phyloP scores from a whole-genome alignment of 2,329 filamentous ascomycete species.

The Malbranchea cinnamomea region DNA sequence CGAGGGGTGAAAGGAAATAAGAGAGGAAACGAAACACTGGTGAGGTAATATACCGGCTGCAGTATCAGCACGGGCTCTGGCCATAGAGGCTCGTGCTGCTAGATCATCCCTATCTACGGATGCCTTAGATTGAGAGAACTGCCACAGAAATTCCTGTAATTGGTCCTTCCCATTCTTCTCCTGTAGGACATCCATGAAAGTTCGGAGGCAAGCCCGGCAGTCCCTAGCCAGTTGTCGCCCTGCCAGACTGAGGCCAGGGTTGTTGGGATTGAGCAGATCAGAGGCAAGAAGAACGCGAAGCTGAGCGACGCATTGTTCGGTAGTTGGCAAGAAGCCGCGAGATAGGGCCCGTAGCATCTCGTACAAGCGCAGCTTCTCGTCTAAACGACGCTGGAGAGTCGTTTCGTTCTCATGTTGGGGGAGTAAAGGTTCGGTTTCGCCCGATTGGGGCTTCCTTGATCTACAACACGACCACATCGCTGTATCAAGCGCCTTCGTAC shows the following conservation, averaged over 20 bases:
- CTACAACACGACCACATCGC: conserved; percentile 50
- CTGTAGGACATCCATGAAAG: conserved; percentile 66
- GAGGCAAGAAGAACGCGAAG: conserved; percentile 64
- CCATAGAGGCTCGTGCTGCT: conserved; percentile 42
- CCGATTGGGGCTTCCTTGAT: conserved; percentile 36
- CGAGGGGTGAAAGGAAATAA: too few species aligned
- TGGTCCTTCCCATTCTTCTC: conserved; percentile 76
- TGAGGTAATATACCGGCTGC: conserved; percentile 41
- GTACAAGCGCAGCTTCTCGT: conserved; percentile 84
- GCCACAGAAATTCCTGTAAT: conserved; percentile 87
- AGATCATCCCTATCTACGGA: conserved; percentile 53
- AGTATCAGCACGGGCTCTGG: conserved; percentile 54
- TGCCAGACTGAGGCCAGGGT: conserved; percentile 59
- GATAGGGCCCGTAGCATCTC: conserved; percentile 75
- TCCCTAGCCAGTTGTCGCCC: conserved; percentile 60
- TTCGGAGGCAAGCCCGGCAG: conserved; percentile 55
- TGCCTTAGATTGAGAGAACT: conserved; percentile 57
- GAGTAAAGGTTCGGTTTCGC: conserved; percentile 63
- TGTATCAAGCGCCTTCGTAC: too few species aligned
- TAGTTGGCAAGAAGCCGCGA: conserved; percentile 84
- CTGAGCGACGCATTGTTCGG: conserved; percentile 66
- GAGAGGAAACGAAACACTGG: too few species aligned
- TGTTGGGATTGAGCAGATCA: conserved; percentile 62
- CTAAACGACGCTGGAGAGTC: conserved; percentile 56
- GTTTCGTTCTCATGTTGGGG: conserved; percentile 60